Base-by-base conservation (phyloP, 768 basidiomycete genomes). In the Boletus rufocinnamomeus region DNA sequence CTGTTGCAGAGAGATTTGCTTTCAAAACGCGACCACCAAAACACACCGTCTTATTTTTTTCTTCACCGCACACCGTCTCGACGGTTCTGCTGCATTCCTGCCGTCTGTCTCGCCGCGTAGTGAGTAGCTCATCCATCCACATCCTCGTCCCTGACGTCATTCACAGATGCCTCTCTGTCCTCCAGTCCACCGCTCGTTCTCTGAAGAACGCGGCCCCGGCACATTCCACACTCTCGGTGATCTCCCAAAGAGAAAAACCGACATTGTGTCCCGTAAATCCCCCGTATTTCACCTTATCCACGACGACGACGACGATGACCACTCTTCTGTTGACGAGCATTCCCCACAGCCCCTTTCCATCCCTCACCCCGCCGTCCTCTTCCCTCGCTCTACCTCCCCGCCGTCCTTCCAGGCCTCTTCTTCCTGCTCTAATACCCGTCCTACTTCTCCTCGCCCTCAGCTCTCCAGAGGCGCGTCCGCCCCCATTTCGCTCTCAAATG, bases 401-500 rank as follows among this genome's bases (percentile, higher is more conserved):
- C 66, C 47, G 11, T 64, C 51, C 45, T 63, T 55, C 17, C 6
- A n/a, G 19, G 9, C 38, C n/a, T 9, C 38, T n/a, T n/a, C 38
- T 4, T 25, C 48, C 1, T 16, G 44, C 7, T 25, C 54, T 1
- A 50, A 48, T 38, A 61, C 19, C 34, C 40, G 13, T 28, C 55
- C 61, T 27, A 8, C 35, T 35, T 62, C 48, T 17, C 41, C 57
- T 27, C 54, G 10, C 35, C 66, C 64, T 11, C 60, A 19, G 17
- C 61, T 64, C 14, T 72, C 56, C 65, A 79, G 62, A 72, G 80
- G 53, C 32, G 76, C 60, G 63, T 80, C 56, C 50, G 73, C 60
- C 64, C 79, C 69, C 16, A 77, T 87, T 53, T 70, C 85, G 25
- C 81, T 87, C 35, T 76, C 83, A 21, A 93, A 87, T 57, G 93